phyloP scores from a whole-genome alignment of 768 basidiomycete species.

The Pleurotus ostreatus region DNA sequence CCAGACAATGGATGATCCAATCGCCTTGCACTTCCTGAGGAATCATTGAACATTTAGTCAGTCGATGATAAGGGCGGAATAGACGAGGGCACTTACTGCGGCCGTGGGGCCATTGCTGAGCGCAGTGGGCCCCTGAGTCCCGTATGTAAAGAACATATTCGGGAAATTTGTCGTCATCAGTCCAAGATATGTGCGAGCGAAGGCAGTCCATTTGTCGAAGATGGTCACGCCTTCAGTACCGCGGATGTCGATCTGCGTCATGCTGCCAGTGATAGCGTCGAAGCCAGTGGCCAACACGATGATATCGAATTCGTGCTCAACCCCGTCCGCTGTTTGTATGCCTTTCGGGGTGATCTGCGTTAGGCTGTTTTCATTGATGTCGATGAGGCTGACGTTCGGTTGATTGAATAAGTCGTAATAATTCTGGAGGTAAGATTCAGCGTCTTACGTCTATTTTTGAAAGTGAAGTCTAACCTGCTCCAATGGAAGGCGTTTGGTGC shows the following conservation, averaged over 20 bases:
- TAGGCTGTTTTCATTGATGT: slow-evolving; percentile 17
- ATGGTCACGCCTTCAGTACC: slow-evolving; percentile 16
- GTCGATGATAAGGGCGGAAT: not conserved
- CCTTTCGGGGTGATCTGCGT: slow-evolving; percentile 17
- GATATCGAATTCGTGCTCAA: slow-evolving; percentile 17
- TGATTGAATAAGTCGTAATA: slow-evolving; percentile 23
- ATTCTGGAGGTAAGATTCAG: not conserved
- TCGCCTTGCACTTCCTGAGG: slow-evolving; percentile 20
- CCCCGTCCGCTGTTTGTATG: slow-evolving; percentile 16
- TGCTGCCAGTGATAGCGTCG: slow-evolving; percentile 19
- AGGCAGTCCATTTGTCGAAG: slow-evolving; percentile 19
- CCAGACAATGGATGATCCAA: slow-evolving; percentile 19
- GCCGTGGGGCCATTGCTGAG: slow-evolving; percentile 23
- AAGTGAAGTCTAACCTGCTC: not conserved
- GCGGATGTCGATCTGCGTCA: slow-evolving; percentile 19
- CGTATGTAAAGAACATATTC: slow-evolving; percentile 23
- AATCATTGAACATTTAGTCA: not conserved
- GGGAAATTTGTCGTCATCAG: slow-evolving; percentile 17
- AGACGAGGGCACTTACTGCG: slow-evolving; percentile 13
- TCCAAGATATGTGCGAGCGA: slow-evolving; percentile 20
- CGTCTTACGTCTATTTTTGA: not conserved
- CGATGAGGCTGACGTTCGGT: slow-evolving; percentile 19
- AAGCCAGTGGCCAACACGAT: slow-evolving; percentile 22
- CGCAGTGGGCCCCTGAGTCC: slow-evolving; percentile 21
- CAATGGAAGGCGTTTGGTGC: slow-evolving; percentile 10